phyloP scores from a whole-genome alignment of 1,139 yeast species.

The Blastobotrys arbuscula region DNA sequence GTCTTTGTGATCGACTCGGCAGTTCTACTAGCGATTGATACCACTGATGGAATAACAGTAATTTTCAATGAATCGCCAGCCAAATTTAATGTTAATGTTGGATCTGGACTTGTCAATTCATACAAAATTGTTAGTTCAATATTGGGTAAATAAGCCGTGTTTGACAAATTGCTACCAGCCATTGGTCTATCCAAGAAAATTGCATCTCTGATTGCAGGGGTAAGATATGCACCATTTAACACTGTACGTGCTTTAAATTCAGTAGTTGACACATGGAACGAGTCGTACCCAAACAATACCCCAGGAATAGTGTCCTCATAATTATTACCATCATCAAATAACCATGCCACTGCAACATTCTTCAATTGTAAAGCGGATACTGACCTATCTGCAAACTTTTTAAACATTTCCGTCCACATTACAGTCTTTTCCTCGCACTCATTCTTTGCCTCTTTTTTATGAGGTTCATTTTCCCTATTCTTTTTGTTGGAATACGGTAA shows the following conservation, averaged over 20 bases:
- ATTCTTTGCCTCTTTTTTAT: neutral
- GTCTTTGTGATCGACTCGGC: conserved; percentile 18
- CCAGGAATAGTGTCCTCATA: conserved; percentile 39
- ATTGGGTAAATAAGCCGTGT: conserved; percentile 32
- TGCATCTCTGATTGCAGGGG: conserved; percentile 26
- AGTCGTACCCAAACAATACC: conserved; percentile 67
- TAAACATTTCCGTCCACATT: conserved; percentile 6
- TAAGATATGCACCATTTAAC: conserved; percentile 35
- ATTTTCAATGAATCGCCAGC: conserved; percentile 32
- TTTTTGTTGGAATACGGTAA: neutral
- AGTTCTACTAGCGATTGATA: conserved; percentile 22
- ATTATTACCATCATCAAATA: conserved; percentile 40
- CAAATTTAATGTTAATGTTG: conserved; percentile 22
- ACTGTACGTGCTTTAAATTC: conserved; percentile 28
- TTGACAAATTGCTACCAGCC: conserved; percentile 22
- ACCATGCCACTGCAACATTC: conserved; percentile 72
- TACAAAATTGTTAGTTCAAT: conserved; percentile 21
- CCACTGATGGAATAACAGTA: conserved; percentile 31
- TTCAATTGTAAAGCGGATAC: conserved; percentile 57
- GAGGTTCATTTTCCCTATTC: neutral
- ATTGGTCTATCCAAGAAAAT: conserved; percentile 12
- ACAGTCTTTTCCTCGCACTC: neutral
- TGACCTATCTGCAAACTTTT: conserved; percentile 20
- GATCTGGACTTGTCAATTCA: conserved; percentile 10
- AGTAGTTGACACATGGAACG: conserved; percentile 21